Conservation (phyloP, 371 early-diverging fungal species). For the Mucor saturninus region DNA sequence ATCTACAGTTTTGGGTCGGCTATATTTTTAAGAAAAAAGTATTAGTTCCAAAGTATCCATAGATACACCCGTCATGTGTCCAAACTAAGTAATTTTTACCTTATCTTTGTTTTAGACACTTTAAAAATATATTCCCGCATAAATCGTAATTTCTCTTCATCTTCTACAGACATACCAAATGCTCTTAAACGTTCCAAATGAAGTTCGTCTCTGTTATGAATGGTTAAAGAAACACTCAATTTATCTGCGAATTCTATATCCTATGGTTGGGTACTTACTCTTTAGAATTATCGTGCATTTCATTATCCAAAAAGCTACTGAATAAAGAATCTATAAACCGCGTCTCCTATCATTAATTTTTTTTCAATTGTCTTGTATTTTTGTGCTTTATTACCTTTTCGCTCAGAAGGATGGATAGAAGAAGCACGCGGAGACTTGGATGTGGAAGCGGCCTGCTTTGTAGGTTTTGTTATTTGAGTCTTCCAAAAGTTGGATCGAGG, state of each 20-base stretch:
- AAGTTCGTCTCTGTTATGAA: constrained; percentile 51
- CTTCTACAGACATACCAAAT: constrained; percentile 81
- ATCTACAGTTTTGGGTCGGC: constrained; percentile 38
- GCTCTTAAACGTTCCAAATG: constrained; percentile 63
- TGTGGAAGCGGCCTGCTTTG: background rate
- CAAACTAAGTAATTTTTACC: constrained; percentile 23
- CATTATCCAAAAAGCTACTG: constrained; percentile 7
- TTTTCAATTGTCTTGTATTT: background rate
- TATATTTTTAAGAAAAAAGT: constrained; percentile 5
- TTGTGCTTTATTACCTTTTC: constrained; percentile 5
- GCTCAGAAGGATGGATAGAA: background rate
- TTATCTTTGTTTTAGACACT: constrained; percentile 62
- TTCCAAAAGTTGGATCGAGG: constrained; percentile 61
- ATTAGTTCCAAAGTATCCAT: background rate
- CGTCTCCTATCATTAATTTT: background rate
- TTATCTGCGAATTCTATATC: background rate
- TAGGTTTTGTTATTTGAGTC: constrained; percentile 30
- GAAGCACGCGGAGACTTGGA: background rate
- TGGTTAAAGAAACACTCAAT: background rate
- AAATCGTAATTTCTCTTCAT: constrained; percentile 71
- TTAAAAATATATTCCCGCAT: constrained; percentile 84
- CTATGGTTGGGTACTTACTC: constrained; percentile 46
- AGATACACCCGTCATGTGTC: background rate
- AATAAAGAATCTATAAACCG: background rate
- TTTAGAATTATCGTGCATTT: constrained; percentile 41